Evolutionary conservation across 108 stramenopile genomes (phyloP).

Genomic region (Nitzschia sp.): DNA sequence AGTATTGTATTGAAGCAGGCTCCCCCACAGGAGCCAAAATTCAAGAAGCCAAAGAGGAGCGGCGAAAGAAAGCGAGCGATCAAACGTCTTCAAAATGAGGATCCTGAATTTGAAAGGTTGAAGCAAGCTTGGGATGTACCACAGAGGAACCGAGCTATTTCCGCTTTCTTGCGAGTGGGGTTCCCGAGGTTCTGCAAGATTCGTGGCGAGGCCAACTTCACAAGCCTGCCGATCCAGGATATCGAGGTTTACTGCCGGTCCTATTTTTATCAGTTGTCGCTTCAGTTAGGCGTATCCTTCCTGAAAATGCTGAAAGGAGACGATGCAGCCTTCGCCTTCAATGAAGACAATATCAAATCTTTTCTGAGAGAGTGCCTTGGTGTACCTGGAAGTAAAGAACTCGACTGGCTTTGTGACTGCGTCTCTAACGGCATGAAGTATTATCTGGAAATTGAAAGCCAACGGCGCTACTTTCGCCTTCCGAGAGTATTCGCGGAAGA

Average conservation of each 20-base stretch:
- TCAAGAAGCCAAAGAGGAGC: constrained; percentile 51
- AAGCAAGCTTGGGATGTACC: constrained; percentile 86
- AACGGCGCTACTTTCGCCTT: constrained; percentile 55
- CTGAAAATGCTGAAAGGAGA: constrained; percentile 33
- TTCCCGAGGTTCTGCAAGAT: constrained; percentile 82
- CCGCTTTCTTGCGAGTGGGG: constrained; percentile 74
- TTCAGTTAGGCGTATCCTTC: constrained; percentile 68
- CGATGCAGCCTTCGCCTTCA: neutral
- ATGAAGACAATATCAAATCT: constrained; percentile 25
- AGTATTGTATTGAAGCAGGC: constrained; percentile 24
- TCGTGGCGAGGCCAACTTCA: constrained; percentile 73
- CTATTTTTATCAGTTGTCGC: constrained; percentile 71
- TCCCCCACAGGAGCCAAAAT: constrained; percentile 18
- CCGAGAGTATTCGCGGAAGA: constrained; percentile 70
- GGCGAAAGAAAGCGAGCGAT: constrained; percentile 59
- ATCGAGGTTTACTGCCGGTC: constrained; percentile 72
- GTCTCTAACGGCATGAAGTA: constrained; percentile 50
- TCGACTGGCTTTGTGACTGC: constrained; percentile 67
- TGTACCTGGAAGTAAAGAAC: constrained; percentile 37
- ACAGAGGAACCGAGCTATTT: constrained; percentile 64
- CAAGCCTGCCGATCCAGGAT: constrained; percentile 79
- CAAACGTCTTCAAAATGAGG: constrained; percentile 65
- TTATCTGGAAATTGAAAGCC: constrained; percentile 56
- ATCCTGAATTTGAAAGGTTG: constrained; percentile 73
- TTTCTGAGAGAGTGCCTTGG: constrained; percentile 56